phyloP scores from a whole-genome alignment of 148 eudicot species.

The Agrostemma githago region DNA sequence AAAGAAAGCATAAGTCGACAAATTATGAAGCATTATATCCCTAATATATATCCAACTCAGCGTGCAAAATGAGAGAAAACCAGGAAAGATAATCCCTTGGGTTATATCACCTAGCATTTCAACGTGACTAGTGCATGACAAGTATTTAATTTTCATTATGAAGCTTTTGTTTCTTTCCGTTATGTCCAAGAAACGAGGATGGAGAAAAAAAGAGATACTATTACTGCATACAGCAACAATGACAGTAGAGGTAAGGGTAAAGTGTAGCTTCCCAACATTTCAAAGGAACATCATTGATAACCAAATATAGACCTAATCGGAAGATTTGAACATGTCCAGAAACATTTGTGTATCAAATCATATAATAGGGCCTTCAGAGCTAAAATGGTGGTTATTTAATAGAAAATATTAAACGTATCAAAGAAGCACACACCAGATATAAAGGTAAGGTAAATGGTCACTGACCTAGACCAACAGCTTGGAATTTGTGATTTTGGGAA shows the following conservation, averaged over 20 bases:
- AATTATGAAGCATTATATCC: not conserved
- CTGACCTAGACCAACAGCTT: conserved; percentile 99
- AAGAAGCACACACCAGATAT: not conserved
- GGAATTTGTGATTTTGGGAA: conserved; percentile 96
- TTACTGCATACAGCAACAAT: too few species aligned
- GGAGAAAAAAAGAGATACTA: too few species aligned
- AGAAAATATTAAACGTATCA: not conserved
- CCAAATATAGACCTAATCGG: too few species aligned
- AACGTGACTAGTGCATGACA: not conserved
- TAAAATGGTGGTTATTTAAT: not conserved
- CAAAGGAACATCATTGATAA: too few species aligned
- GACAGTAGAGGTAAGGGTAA: too few species aligned
- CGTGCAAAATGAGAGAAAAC: not conserved
- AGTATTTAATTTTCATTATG: not conserved
- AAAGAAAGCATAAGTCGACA: conserved; percentile 19
- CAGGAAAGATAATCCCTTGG: not conserved
- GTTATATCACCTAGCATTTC: not conserved
- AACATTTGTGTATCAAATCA: not conserved
- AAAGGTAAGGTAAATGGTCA: conserved; percentile 12
- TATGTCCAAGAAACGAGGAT: too few species aligned
- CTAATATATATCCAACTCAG: not conserved
- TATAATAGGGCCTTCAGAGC: not conserved
- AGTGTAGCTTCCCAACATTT: too few species aligned
- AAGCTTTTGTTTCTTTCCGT: too few species aligned
- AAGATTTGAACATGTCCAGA: too few species aligned